Evolutionary conservation across 2,329 filamentous ascomycete species (phyloP), one percentile per base, ranked within the genome.

Genomic region (Pseudopyricularia cyperi): DNA sequence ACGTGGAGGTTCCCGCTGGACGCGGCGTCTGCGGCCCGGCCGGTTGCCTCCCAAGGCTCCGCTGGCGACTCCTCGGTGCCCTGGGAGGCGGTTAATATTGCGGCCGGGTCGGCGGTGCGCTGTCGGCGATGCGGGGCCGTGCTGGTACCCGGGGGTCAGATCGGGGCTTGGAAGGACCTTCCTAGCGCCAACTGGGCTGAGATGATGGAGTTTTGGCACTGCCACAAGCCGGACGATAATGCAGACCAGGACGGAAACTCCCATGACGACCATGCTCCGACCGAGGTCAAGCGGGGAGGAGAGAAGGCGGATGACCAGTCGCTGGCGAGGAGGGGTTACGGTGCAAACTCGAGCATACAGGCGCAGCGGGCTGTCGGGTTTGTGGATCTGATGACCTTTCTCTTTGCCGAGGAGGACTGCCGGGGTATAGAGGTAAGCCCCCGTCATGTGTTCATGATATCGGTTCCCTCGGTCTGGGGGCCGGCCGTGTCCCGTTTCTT

Each of bases 131-230:
- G 72, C 63, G 50, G 56, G 46, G 54, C 62, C 15, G 54, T 51
- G 2, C 54, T 80, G 17, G 66, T 80, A 12, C 39, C 59, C 1
- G 52, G 59, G 3, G 68, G 63, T 7, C 58, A 50, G 3, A 70
- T 80, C 7, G 68, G 66, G 37, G 66, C 69, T 35, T 98, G 93
- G 91, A 95, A 91, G 67, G 89, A 98, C 62, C 71, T 98, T 17
- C 93, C 93, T 0, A 95, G 89, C 62, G 89, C 95, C 60, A 91
- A 95, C 62, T 98, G 93, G 93, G 94, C 93, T 0, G 93, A 98
- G 69, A 95, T 98, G 90, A 98, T 98, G 93, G 94, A 98, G 66
- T 95, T 98, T 59, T 98, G 93, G 93, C 94, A 98, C 67, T 98
- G 93, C 62, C 93, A 98, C 66, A 97, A 97, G 67, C 93, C 94